Base-by-base conservation (phyloP, 2,329 filamentous ascomycete species). In the Lecanicillium sp. region DNA sequence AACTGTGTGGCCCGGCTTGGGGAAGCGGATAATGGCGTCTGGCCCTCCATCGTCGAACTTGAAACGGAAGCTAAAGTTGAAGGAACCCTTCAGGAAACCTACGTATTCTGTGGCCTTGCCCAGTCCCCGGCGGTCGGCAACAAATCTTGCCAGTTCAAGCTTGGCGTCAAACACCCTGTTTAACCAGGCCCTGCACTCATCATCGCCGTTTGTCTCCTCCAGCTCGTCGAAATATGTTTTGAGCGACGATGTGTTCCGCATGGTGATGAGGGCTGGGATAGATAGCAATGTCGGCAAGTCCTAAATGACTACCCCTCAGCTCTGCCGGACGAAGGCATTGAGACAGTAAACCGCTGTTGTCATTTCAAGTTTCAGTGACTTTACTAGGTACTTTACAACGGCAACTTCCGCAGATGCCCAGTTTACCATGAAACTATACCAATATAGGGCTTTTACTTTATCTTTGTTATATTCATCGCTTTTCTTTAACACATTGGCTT, bases 21-120 rank as follows among this genome's bases (percentile, higher is more conserved):
- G 48, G 25, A 55, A 58, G 2, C 50, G 51, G 27, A 57, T 53
- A 12, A 56, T 45, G n/a, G 40, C 48, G 22, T 47, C 45, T 8
- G 46, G 46, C 3, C 43, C 45, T 30, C 19, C 41, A 33, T 49
- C 47, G 22, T 30, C 29, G 34, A 52, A 51, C 18, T 36, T 44
- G 41, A 49, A 45, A 15, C 44, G 44, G 29, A 54, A 48, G 44
- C 47, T 46, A 14, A 55, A 40, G 44, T 57, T 58, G 46, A 54
- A 56, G 10, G 54, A 55, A 2, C 51, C 51, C 31, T 52, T 52
- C 14, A 55, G 45, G 33, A 49, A 52, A 15, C 46, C 49, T 20
- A 44, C 36, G 18, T 49, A 50, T 27, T 51, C 40, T 4, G 46
- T 47, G 15, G 33, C 35, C 25, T 28, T 33, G n/a, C 45, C 46